These are phyloP conservation scores for Ustilago shanxiensis DNA, from an alignment of 1,284 basidiomycete species.

Conservation along the genomic window DNA sequence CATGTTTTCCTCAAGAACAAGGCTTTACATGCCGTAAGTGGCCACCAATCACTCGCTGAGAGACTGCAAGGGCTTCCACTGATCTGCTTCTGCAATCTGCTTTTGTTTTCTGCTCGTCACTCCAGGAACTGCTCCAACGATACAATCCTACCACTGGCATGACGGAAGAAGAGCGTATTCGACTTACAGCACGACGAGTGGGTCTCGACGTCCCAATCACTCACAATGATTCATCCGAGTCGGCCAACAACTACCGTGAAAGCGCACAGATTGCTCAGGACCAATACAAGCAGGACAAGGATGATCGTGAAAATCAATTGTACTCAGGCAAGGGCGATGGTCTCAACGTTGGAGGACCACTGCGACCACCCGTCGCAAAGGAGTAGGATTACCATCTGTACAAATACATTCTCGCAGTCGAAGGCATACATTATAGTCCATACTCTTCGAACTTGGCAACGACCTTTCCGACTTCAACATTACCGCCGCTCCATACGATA, in stretches of 20 bases:
- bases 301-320: conserved; percentile 35
- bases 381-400: conserved; percentile 17
- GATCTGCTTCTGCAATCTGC: neutral
- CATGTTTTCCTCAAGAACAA: conserved; percentile 81
- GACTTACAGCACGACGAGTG: conserved; percentile 86
- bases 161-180: conserved; percentile 81
- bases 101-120: conserved; percentile 76
- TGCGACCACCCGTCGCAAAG: conserved; percentile 39
- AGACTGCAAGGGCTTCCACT: conserved; percentile 15
- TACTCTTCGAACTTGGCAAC: conserved; percentile 50
- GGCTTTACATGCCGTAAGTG: conserved; percentile 75
- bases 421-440: conserved; percentile 21
- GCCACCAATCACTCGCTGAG: conserved; percentile 7
- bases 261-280: conserved; percentile 48
- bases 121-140: conserved; percentile 69
- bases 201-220: conserved; percentile 74
- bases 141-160: conserved; percentile 88
- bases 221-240: conserved; percentile 15
- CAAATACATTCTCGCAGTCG: neutral
- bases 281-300: conserved; percentile 41
- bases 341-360: conserved; percentile 43
- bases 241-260: conserved; percentile 31
- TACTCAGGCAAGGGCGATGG: conserved; percentile 52
- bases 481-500: conserved; percentile 69
- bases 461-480: conserved; percentile 55